Evolutionary conservation across 2,329 filamentous ascomycete genomes (phyloP).

Genomic region (Ophiobolus disseminans): DNA sequence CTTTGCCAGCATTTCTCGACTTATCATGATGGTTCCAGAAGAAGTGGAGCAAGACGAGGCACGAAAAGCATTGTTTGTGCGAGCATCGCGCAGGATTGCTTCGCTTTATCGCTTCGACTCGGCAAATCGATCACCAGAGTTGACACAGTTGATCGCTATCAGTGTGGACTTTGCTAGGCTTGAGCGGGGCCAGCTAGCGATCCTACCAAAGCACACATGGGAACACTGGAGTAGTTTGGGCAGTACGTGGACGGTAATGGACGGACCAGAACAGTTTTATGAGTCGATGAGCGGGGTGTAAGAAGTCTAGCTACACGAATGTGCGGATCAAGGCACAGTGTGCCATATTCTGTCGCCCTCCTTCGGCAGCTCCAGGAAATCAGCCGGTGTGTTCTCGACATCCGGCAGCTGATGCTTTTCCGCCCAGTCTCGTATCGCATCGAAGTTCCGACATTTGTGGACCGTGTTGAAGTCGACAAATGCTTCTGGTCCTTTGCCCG

Average conservation of each 20-base stretch:
- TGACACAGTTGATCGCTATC: conserved; percentile 2
- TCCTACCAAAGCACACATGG: conserved; percentile 17
- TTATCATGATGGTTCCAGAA: conserved; percentile 25
- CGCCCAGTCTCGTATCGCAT: conserved; percentile 62
- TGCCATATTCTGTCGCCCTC: conserved; percentile 41
- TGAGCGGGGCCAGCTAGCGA: conserved; percentile 7
- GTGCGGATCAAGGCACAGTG: conserved; percentile 19
- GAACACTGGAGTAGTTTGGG: conserved; percentile 16
- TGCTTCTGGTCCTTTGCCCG: conserved; percentile 56
- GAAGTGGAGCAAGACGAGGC: conserved; percentile 4
- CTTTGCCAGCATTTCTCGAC: conserved; percentile 23
- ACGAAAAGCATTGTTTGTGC: conserved; percentile 20
- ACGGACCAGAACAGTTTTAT: conserved; percentile 12
- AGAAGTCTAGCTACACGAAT: background rate
- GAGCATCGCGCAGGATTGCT: conserved; percentile 26
- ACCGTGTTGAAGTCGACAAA: conserved; percentile 69
- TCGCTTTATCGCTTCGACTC: conserved; percentile 24
- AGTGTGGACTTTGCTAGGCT: conserved; percentile 21
- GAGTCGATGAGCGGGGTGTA: background rate
- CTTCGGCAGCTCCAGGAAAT: conserved; percentile 52
- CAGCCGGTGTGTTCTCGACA: conserved; percentile 32
- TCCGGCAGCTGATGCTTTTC: conserved; percentile 59
- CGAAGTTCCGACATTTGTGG: conserved; percentile 66
- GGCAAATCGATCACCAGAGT: conserved; percentile 1
- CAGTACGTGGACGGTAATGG: conserved; percentile 15